A percentile compares a stretch with the other conserved stretches of the same genome.
phyloP scores from a whole-genome alignment of 169 alveolate species.

The Amoebophrya sp. region DNA sequence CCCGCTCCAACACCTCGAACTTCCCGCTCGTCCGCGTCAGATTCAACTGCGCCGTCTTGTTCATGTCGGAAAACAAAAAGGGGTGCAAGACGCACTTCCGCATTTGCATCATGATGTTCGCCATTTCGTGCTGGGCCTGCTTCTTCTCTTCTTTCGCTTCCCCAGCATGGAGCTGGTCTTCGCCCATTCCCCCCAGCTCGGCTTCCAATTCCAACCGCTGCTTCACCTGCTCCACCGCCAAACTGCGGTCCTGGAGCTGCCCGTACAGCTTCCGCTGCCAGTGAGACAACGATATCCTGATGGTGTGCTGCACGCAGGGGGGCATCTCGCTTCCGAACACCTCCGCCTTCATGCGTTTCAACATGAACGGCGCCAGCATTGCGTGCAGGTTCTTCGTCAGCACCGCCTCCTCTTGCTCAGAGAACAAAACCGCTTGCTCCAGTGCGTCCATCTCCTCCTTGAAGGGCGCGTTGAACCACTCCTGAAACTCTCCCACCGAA shows the following conservation, averaged over 20 bases:
- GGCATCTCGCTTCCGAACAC: conserved; percentile 34
- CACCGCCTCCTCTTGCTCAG: conserved; percentile 36
- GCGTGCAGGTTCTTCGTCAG: conserved; percentile 78
- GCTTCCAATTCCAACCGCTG: not conserved
- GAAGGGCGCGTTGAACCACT: conserved; percentile 65
- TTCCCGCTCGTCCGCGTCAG: conserved; percentile 79
- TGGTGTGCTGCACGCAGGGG: not conserved
- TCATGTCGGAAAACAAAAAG: conserved; percentile 62
- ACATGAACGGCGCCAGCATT: conserved; percentile 93
- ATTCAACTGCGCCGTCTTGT: conserved; percentile 57
- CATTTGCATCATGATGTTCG: conserved; percentile 79
- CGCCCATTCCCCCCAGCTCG: no score
- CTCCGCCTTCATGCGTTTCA: conserved; percentile 86
- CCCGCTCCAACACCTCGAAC: conserved; percentile 79
- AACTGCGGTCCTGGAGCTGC: not conserved
- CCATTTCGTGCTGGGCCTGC: not conserved
- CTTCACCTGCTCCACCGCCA: not conserved
- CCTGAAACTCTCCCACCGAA: conserved; percentile 84
- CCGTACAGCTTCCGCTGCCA: not conserved
- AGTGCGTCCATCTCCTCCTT: conserved; percentile 40
- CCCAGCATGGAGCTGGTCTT: no score
- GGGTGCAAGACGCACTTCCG: conserved; percentile 86
- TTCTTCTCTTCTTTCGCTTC: not conserved
- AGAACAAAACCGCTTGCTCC: conserved; percentile 27
- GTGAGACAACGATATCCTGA: not conserved